Evolutionary conservation across 169 alveolate species (phyloP).

Genomic region (Eimeria falciformis): DNA sequence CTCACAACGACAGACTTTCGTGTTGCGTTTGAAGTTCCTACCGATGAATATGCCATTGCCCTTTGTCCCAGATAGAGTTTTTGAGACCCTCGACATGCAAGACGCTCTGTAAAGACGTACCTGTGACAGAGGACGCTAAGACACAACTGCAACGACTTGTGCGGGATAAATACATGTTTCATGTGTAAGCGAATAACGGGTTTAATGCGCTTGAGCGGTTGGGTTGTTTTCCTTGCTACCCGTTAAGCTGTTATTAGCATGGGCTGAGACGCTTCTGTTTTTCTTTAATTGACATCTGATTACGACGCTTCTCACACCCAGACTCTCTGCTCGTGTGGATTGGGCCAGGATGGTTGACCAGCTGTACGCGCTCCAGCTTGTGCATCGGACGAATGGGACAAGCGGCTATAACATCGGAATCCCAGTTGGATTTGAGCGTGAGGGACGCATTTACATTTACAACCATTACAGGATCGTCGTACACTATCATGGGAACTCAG

Average conservation of each 20-base stretch:
- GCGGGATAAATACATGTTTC: conserved; percentile 60
- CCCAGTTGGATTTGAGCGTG: conserved; percentile 59
- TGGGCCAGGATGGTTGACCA: conserved; percentile 73
- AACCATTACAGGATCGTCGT: conserved; percentile 53
- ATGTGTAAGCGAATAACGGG: conserved; percentile 58
- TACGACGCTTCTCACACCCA: not conserved
- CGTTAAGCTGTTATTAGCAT: not conserved
- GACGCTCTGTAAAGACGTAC: conserved; percentile 52
- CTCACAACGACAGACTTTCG: too few species aligned
- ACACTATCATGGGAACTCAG: conserved; percentile 30
- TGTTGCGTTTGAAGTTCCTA: too few species aligned
- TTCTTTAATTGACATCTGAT: not conserved
- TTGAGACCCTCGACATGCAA: conserved; percentile 60
- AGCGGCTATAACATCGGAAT: conserved; percentile 55
- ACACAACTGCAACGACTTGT: conserved; percentile 62
- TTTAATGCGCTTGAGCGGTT: too few species aligned
- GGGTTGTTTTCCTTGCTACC: too few species aligned
- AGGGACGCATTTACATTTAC: conserved; percentile 22
- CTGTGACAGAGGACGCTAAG: conserved; percentile 4
- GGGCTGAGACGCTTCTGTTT: not conserved
- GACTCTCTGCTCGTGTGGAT: not conserved
- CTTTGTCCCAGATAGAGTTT: conserved; percentile 41
- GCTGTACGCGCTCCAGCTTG: conserved; percentile 73
- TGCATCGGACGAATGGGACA: conserved; percentile 36
- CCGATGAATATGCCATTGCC: too few species aligned